Evolutionary conservation across 2,329 filamentous ascomycete species (phyloP).

Genomic region (Dactylellina drechsleri): DNA sequence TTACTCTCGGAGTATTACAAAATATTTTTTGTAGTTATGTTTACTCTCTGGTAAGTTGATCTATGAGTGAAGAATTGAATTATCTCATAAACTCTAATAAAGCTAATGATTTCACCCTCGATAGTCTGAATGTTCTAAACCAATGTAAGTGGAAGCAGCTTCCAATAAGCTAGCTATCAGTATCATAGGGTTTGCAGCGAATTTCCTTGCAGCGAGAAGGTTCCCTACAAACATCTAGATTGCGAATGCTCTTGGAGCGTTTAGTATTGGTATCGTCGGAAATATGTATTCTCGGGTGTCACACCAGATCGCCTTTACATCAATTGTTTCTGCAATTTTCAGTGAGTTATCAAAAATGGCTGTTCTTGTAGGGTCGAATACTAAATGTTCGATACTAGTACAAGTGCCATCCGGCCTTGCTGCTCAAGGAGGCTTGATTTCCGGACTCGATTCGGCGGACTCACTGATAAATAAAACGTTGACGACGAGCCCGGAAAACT

Average conservation of each 20-base stretch:
- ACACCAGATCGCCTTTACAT: slow-evolving; percentile 82
- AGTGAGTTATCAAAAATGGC: slow-evolving; percentile 15
- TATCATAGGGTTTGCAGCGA: slow-evolving; percentile 77
- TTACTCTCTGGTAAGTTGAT: slow-evolving; percentile 68
- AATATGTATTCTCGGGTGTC: slow-evolving; percentile 80
- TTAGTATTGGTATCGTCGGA: slow-evolving; percentile 79
- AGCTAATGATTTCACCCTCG: neutral
- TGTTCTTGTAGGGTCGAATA: neutral
- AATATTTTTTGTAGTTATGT: slow-evolving; percentile 78
- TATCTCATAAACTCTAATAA: neutral
- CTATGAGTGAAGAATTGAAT: neutral
- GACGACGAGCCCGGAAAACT: slow-evolving; percentile 6
- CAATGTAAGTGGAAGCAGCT: slow-evolving; percentile 82
- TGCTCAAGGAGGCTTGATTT: slow-evolving; percentile 69
- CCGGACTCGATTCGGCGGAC: slow-evolving; percentile 69
- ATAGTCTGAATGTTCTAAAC: slow-evolving; percentile 77
- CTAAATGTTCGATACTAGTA: slow-evolving; percentile 60
- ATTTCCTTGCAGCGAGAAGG: slow-evolving; percentile 74
- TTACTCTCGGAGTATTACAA: slow-evolving; percentile 67
- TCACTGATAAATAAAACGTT: slow-evolving; percentile 56
- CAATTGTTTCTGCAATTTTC: slow-evolving; percentile 88
- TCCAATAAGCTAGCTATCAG: slow-evolving; percentile 79
- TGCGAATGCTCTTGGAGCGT: slow-evolving; percentile 78
- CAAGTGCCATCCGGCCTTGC: slow-evolving; percentile 73
- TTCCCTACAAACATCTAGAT: slow-evolving; percentile 78